Percentiles rank a stretch among this genome's conserved stretches.
phyloP scores from a whole-genome alignment of 306 rosid genomes.

The Malus asiatica region DNA sequence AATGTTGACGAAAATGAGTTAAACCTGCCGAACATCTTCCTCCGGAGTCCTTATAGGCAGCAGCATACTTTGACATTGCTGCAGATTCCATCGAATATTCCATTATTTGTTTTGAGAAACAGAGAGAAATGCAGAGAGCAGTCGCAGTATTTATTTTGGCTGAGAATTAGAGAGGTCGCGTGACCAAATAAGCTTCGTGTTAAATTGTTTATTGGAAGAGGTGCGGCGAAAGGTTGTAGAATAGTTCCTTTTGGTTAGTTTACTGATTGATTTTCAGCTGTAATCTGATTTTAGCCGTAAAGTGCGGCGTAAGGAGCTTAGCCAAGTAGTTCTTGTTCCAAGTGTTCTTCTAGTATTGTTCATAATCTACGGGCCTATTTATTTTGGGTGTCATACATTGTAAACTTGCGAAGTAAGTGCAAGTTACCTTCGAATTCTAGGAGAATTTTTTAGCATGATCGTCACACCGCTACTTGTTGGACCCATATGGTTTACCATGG shows the following conservation, averaged over 20 bases:
- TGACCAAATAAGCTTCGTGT: not conserved
- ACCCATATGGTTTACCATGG: too few relatives aligned
- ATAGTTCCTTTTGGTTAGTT: not conserved
- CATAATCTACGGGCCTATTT: not conserved
- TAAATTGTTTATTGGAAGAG: not conserved
- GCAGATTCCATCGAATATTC: not conserved
- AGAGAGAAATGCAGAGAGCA: not conserved
- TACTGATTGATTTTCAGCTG: not conserved
- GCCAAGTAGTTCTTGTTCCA: not conserved
- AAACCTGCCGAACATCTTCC: not conserved
- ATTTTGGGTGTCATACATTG: not conserved
- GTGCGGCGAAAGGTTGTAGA: not conserved
- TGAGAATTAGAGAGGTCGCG: not conserved
- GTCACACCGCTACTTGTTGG: too few relatives aligned
- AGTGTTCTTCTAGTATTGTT: not conserved
- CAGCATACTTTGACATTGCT: not conserved
- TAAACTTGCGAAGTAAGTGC: too few relatives aligned
- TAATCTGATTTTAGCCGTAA: not conserved
- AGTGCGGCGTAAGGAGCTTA: not conserved
- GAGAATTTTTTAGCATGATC: too few relatives aligned
- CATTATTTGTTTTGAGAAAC: not conserved
- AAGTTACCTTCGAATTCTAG: too few relatives aligned
- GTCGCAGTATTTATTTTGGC: not conserved
- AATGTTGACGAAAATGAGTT: constrained; percentile 4
- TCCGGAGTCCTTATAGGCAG: not conserved